Evolutionary conservation across 768 basidiomycete genomes (phyloP), one percentile per base, ranked within the genome.

Genomic region (Melanogaster broomeanus): DNA sequence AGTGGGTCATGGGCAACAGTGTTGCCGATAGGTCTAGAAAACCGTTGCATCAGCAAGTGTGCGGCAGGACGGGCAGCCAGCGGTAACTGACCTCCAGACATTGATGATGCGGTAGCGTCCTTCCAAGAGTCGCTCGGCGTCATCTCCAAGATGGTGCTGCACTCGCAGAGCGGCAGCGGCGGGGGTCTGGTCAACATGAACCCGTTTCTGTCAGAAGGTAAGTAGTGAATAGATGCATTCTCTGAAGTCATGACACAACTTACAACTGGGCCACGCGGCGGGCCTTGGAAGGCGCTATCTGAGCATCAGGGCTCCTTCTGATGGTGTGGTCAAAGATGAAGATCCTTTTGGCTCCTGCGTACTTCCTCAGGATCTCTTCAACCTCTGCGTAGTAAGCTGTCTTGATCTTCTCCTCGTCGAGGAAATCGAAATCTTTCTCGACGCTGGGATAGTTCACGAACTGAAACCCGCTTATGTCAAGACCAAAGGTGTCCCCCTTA

Each of bases 151-250:
- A 40, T 77, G 75, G 15, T 61, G 52, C 22, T 67, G 57, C 0
- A 79, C 75, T 6, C 77, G 73, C 18, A 56, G 53, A n/a, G 67
- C 61, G 7, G 68, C 65, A 0, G 76, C 67, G 4, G 55, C 54
- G 49, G 61, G 70, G 0, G 77, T 77, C 64, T 78, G 77, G 56
- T 79, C 77, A 25, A 77, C 73, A 57, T 79, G 77, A 9, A 76
- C 74, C 21, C 65, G 69, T 44, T 68, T 61, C 73, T 75, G 51
- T 18, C n/a, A n/a, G n/a, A 30, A 18, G 24, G 18, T 16, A 37
- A 24, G 8, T 18, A 10, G n/a, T 3, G 7, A 4, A 13, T 50
- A 48, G 58, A 24, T 11, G 38, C 8, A n/a, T 2, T 4, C 18
- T 19, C n/a, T 16, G 12, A 35, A 4, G 22, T n/a, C 2, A 6